Evolutionary conservation across 1,139 yeast species (phyloP).

Genomic region (Suhomyces anneliseae): DNA sequence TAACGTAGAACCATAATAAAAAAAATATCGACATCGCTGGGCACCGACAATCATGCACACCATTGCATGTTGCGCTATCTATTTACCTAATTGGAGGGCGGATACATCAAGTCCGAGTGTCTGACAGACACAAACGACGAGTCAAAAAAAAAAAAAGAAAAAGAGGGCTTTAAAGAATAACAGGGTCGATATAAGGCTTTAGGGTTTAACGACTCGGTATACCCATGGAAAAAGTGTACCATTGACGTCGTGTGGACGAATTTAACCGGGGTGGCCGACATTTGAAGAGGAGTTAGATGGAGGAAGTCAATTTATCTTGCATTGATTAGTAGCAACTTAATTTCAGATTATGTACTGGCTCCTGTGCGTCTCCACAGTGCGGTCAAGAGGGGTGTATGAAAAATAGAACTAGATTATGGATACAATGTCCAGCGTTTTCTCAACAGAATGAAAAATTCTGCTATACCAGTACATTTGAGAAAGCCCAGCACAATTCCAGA

Average conservation of each 20-base stretch:
- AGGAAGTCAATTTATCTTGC: neutral
- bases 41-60: neutral
- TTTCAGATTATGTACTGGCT: slow-evolving; percentile 1
- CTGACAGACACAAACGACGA: neutral
- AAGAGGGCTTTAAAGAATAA: neutral
- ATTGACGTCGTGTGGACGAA: neutral
- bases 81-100: slow-evolving; percentile 1
- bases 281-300: too few relatives aligned
- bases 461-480: too few relatives aligned
- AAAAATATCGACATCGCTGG: neutral
- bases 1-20: too few relatives aligned
- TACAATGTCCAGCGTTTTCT: neutral
- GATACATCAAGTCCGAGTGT: slow-evolving; percentile 2
- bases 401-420: neutral
- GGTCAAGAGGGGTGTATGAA: slow-evolving; percentile 1
- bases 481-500: too few relatives aligned
- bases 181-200: too few relatives aligned
- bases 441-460: too few relatives aligned
- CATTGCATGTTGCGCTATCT: neutral
- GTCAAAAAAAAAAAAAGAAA: neutral
- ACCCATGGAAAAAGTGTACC: neutral
- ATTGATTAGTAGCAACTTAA: neutral
- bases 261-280: neutral
- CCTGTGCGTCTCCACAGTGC: slow-evolving; percentile 4
- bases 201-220: neutral